Evolutionary conservation across 2,329 filamentous ascomycete genomes (phyloP).

Genomic region (Penicillium sp.): DNA sequence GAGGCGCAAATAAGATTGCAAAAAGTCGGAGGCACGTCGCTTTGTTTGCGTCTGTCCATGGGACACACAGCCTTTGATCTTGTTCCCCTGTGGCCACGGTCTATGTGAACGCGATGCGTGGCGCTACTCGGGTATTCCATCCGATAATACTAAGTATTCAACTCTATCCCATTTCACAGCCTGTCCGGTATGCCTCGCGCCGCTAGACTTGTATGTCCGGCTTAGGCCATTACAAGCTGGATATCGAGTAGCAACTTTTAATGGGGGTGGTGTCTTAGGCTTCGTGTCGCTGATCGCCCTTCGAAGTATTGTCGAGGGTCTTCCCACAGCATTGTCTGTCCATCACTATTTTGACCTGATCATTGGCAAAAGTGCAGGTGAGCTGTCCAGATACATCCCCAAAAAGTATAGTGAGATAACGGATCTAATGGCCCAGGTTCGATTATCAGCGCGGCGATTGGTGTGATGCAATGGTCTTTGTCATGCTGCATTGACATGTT

Average conservation of each 20-base stretch:
- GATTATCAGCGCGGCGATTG: neutral
- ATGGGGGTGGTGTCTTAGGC: slow-evolving; percentile 3
- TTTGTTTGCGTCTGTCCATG: slow-evolving; percentile 6
- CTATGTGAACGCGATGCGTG: slow-evolving; percentile 8
- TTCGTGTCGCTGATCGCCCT: slow-evolving; percentile 1
- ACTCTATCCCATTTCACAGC: slow-evolving; percentile 1
- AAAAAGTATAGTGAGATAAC: neutral
- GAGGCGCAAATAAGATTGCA: neutral
- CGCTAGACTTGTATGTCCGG: neutral
- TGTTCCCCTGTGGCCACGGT: slow-evolving; percentile 3
- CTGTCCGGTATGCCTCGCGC: slow-evolving; percentile 1
- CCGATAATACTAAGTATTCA: neutral
- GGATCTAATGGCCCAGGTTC: neutral
- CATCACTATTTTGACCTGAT: slow-evolving; percentile 3
- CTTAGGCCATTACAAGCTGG: slow-evolving; percentile 3
- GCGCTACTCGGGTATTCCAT: slow-evolving; percentile 2
- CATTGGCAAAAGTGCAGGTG: slow-evolving; percentile 1
- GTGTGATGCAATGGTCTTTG: slow-evolving; percentile 2
- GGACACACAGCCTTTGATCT: neutral
- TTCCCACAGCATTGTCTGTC: neutral
- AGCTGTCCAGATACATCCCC: neutral
- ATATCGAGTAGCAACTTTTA: slow-evolving; percentile 4
- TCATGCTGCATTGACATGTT: slow-evolving; percentile 2
- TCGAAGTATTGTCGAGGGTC: neutral
- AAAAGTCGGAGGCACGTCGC: neutral